Evolutionary conservation across 495 filamentous ascomycete genomes (phyloP).

Genomic region (Penicillium steckii): DNA sequence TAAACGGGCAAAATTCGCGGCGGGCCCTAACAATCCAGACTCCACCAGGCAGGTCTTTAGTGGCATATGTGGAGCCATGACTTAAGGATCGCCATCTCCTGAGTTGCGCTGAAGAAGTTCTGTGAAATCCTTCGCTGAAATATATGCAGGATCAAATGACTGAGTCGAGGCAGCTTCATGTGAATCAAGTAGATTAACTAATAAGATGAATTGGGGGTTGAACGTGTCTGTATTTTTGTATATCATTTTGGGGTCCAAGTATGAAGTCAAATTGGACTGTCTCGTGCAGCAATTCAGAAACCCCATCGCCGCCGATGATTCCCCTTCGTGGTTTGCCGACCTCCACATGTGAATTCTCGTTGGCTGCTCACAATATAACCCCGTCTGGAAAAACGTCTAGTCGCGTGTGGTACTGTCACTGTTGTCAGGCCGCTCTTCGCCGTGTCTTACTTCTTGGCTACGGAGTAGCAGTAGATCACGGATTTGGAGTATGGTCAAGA

Average conservation of each 20-base stretch:
- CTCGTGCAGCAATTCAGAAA: background rate
- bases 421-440: no score
- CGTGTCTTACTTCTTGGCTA: no score
- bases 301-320: constrained; percentile 5
- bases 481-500: no score
- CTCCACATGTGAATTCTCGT: constrained; percentile 4
- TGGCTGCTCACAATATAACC: background rate
- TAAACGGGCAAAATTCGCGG: constrained; percentile 5
- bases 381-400: no score
- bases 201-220: no score
- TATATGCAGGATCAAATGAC: background rate
- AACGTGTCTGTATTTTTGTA: background rate
- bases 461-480: no score
- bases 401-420: no score
- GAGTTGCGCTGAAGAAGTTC: background rate
- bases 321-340: constrained; percentile 6
- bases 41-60: constrained; percentile 12
- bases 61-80: constrained; percentile 16
- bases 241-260: background rate
- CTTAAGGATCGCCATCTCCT: constrained; percentile 10
- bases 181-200: no score
- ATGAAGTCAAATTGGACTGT: background rate
- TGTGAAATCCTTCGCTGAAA: background rate
- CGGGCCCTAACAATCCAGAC: constrained; percentile 14
- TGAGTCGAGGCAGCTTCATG: background rate